Evolutionary conservation across 805 yeast genomes (phyloP), one percentile per base, ranked within the genome.

Genomic region (Candida chauliodis): DNA sequence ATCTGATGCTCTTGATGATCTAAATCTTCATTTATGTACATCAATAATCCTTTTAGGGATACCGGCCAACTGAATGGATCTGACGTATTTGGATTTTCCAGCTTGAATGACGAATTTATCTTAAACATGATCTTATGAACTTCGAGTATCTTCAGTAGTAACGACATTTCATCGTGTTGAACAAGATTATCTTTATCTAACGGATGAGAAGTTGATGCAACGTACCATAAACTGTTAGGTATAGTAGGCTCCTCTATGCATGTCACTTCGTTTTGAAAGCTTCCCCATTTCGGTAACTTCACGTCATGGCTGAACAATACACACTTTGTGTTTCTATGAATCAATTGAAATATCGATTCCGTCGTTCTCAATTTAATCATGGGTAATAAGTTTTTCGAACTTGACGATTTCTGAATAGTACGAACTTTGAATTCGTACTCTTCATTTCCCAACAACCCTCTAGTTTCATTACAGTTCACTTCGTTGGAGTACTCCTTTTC

Each of bases 401-500:
- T 66, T 1, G 63, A 55, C 38, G 63, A 60, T 34, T 46, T 56
- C 19, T 38, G 38, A 7, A 62, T 26, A 25, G 81, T 72, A 50
- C 75, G 71, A 15, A 91, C 61, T 40, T 75, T 75, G 73, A 88
- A 89, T 45, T 76, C 75, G 56, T 85, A 89, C 53, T 78, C 79
- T 29, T 73, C 68, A 47, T 84, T 84, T 13, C 87, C 93, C 2
- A 63, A 62, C 52, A 77, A 76, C 1, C 79, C 76, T 5, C 69
- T 58, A 58, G 75, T 76, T 4, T 91, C 93, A 40, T 78, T 66
- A 46, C 87, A 79, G 19, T 86, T 75, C 1, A 89, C 95, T 59
- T 89, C 95, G 46, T 74, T 76, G 53, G 89, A 82, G 59, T 91
- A 90, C 40, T 93, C 98, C 52, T 87, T 93, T 54, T 87, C 95